Evolutionary conservation across 495 filamentous ascomycete species (phyloP), one percentile per base, ranked within the genome.

Genomic region (Penicillium lividum): DNA sequence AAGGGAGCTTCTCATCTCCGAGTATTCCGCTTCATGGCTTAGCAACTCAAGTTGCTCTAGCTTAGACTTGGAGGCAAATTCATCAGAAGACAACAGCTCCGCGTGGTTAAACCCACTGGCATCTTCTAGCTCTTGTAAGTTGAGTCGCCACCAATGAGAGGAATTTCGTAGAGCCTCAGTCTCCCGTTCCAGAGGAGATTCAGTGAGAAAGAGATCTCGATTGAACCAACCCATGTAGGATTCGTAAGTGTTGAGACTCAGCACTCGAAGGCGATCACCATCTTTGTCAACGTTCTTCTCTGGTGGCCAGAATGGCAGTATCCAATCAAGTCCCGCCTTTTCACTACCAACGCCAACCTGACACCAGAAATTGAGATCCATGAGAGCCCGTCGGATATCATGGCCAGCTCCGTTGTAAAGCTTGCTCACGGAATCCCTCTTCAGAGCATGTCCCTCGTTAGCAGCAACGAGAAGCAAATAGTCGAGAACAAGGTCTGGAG

Each of bases 351-450:
- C 84, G 0, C 85, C 92, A 72, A 98, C 92, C 72, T 97, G 94
- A 65, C 95, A 98, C 92, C 92, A 97, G 70, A 94, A 96, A 60
- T 96, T 86, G 10, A 99, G 78, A 50, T 99, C 91, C 58, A 82
- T 88, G n/a, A 98, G 84, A 0, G 86, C 85, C 29, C 85, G 89
- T 22, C 95, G 85, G 18, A 99, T 76, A 67, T 98, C 94, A 44
- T 79, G 70, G 3, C 78, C 64, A 28, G 86, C 85, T 1, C 84
- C 82, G 45, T 80, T 71, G 63, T 92, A 97, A 3, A 99, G 82
- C 38, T 79, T 74, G 54, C 80, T 76, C 3, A 94, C 79, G 0
- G 90, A 84, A 7, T 84, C 73, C 29, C 91, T 79, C 42, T 81
- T 67, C 10, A 99, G 75, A 6, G 91, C 73, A 72, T 99, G 95